Conservation (phyloP, 345 rosid genomes). For the Salix exigua region DNA sequence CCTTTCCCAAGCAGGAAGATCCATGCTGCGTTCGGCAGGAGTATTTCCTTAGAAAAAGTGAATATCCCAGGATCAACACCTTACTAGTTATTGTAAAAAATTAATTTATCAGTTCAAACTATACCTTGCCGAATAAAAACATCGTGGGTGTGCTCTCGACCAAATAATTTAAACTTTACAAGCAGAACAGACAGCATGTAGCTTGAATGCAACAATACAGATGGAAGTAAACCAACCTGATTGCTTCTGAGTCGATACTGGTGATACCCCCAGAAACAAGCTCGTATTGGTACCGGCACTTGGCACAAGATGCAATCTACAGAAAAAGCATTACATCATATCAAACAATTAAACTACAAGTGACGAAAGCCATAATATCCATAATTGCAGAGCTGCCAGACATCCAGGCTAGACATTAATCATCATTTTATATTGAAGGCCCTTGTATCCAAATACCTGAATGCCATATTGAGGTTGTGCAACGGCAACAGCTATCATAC, state of each 20-base stretch:
- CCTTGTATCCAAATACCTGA: constrained; percentile 46
- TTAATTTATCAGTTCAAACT: not conserved
- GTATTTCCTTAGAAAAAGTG: constrained; percentile 98
- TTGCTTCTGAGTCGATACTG: constrained; percentile 76
- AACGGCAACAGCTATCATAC: constrained; percentile 73
- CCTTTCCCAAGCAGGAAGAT: constrained; percentile 84
- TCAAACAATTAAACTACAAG: not conserved
- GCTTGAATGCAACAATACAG: constrained; percentile 8
- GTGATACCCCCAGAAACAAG: constrained; percentile 81
- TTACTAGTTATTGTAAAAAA: constrained; percentile 30
- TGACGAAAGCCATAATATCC: not conserved
- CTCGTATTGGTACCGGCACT: constrained; percentile 88
- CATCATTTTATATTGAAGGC: not conserved
- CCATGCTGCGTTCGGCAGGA: constrained; percentile 99
- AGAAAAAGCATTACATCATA: constrained; percentile 10
- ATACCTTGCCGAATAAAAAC: not conserved
- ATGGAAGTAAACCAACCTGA: constrained; percentile 59
- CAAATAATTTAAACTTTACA: not conserved
- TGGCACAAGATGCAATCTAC: constrained; percentile 82
- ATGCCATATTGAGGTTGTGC: constrained; percentile 87
- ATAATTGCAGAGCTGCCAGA: too few species aligned
- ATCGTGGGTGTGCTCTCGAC: not conserved
- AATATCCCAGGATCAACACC: constrained; percentile 91
- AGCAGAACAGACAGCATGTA: not conserved
- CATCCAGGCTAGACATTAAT: not conserved